Conservation (phyloP, 2,329 filamentous ascomycete genomes). For the Stagonosporopsis cucurbitacearum region DNA sequence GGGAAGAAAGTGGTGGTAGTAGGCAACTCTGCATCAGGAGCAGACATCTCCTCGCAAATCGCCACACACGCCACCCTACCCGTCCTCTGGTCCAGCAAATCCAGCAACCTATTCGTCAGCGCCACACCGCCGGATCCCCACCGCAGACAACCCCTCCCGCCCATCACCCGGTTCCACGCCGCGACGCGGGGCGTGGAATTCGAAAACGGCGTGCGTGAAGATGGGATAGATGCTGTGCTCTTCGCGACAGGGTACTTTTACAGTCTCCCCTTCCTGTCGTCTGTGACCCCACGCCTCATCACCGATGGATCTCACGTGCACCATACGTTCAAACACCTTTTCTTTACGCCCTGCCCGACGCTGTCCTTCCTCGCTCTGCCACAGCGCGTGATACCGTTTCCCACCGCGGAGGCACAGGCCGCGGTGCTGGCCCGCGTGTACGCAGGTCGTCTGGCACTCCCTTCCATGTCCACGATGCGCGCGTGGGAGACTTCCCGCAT, state of each 20-base stretch:
- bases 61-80: constrained; percentile 63
- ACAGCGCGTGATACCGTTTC: constrained; percentile 88
- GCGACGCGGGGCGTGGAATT: constrained; percentile 69
- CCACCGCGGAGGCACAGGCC: constrained; percentile 77
- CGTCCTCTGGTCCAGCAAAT: constrained; percentile 57
- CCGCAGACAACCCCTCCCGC: constrained; percentile 64
- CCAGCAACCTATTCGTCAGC: constrained; percentile 23
- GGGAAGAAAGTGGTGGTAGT: constrained; percentile 79
- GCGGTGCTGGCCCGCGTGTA: constrained; percentile 79
- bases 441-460: constrained; percentile 72
- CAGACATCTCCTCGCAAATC: constrained; percentile 84
- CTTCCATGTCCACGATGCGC: constrained; percentile 66
- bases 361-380: constrained; percentile 78
- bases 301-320: constrained; percentile 73
- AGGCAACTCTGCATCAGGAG: constrained; percentile 82
- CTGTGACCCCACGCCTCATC: constrained; percentile 65
- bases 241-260: constrained; percentile 94
- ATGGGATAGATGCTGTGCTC: constrained; percentile 74
- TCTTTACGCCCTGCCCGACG: constrained; percentile 77
- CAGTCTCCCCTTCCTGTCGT: constrained; percentile 73
- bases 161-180: constrained; percentile 62
- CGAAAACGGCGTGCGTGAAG: constrained; percentile 68
- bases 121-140: constrained; percentile 46
- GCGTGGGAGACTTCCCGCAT: constrained; percentile 65
- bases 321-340: constrained; percentile 79